phyloP scores from a whole-genome alignment of 352 stramenopile species.

The Globisporangium cederbergense region DNA sequence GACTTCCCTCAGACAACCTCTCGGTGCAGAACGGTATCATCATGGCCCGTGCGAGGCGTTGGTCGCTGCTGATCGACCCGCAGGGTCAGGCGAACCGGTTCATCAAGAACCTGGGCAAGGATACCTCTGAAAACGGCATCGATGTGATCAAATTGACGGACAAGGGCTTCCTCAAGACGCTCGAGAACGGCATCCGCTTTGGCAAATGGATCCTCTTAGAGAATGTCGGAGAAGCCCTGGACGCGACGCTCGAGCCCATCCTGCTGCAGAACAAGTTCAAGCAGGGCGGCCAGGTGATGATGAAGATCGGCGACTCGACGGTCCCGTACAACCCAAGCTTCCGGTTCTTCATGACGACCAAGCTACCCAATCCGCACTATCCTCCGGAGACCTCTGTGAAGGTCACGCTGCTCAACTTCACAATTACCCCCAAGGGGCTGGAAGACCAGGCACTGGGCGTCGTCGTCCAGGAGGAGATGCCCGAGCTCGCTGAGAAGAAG shows the following conservation, averaged over 20 bases:
- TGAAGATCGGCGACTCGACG: conserved; percentile 90
- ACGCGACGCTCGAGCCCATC: conserved; percentile 89
- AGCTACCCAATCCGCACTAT: conserved; percentile 92
- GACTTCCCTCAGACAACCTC: conserved; percentile 86
- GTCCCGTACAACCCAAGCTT: conserved; percentile 91
- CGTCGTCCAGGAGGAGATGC: conserved; percentile 92
- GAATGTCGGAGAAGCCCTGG: conserved; percentile 84
- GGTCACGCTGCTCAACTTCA: conserved; percentile 92
- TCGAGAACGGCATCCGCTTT: conserved; percentile 92
- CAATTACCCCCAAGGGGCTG: conserved; percentile 88
- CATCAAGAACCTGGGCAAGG: conserved; percentile 91
- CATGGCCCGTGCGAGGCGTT: conserved; percentile 86
- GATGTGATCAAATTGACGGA: conserved; percentile 84
- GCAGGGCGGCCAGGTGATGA: conserved; percentile 91
- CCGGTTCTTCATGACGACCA: conserved; percentile 93
- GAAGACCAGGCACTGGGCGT: conserved; percentile 91
- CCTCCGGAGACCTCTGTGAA: conserved; percentile 91
- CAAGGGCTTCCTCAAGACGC: conserved; percentile 75
- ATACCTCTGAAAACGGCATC: conserved; percentile 80
- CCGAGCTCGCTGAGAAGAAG: conserved; percentile 92
- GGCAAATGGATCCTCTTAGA: conserved; percentile 91
- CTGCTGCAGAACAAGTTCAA: conserved; percentile 92
- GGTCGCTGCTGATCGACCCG: conserved; percentile 90
- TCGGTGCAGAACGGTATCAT: conserved; percentile 94
- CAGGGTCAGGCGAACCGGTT: conserved; percentile 93